A percentile compares a stretch with the other conserved stretches of the same genome.
Evolutionary conservation across 345 rosid genomes (phyloP).

Genomic region (Eucalyptus guilfoylei): DNA sequence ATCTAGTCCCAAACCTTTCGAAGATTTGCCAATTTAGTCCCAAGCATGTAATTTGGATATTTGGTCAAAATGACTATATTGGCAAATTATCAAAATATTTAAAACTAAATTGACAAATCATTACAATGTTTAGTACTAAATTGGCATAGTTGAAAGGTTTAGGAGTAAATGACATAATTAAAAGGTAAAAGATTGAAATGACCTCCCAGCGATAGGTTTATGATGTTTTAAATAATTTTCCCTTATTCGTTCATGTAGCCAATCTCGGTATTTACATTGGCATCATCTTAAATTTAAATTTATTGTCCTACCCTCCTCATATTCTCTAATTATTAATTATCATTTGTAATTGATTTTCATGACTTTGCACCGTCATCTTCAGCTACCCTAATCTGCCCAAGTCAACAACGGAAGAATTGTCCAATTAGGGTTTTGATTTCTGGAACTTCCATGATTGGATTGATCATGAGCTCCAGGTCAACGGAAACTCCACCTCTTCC

Average conservation of each 20-base stretch:
- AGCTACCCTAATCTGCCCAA: not conserved
- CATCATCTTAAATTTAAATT: not conserved
- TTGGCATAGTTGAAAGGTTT: accelerated
- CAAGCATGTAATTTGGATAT: too few relatives aligned
- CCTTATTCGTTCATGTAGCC: not conserved
- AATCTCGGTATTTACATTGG: not conserved
- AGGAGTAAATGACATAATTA: too few relatives aligned
- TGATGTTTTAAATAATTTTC: too few relatives aligned
- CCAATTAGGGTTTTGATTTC: not conserved
- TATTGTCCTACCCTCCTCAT: not conserved
- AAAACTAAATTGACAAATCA: too few relatives aligned
- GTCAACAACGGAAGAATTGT: not conserved
- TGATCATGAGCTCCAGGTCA: not conserved
- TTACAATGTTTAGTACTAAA: too few relatives aligned
- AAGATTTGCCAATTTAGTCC: too few relatives aligned
- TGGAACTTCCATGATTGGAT: not conserved
- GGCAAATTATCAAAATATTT: too few relatives aligned
- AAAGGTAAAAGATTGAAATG: too few relatives aligned
- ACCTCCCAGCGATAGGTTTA: too few relatives aligned
- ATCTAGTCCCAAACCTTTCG: too few relatives aligned
- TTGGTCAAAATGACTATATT: too few relatives aligned
- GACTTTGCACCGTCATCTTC: not conserved
- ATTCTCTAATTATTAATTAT: not conserved
- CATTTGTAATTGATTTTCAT: not conserved
- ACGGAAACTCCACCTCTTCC: not conserved